These are phyloP conservation scores for Calonectria fujianensis DNA, from an alignment of 2,329 filamentous ascomycete genomes.

Conservation along the genomic window DNA sequence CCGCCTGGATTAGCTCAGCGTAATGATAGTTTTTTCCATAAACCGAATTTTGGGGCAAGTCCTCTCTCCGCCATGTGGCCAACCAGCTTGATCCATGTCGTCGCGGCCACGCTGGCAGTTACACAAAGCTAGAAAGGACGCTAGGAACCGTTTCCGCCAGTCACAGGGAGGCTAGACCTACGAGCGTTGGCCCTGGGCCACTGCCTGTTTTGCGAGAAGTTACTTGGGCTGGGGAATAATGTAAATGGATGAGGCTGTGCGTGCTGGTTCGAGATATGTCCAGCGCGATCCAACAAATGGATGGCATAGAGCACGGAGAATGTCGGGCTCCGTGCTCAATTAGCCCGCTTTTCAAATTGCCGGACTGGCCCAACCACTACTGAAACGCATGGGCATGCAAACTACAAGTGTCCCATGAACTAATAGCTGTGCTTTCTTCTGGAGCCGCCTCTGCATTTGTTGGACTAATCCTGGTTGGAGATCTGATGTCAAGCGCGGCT, in stretches of 20 bases:
- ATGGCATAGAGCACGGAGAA: neutral
- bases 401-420: neutral
- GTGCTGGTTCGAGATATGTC: neutral
- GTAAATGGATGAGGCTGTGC: neutral
- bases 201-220: neutral
- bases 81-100: neutral
- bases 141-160: neutral
- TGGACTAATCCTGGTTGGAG: constrained; percentile 12
- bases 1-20: neutral
- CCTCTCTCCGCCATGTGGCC: constrained; percentile 14
- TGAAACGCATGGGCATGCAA: neutral
- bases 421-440: constrained; percentile 14
- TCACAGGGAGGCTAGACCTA: neutral
- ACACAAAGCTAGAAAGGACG: constrained; percentile 1
- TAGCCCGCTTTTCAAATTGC: neutral
- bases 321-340: neutral
- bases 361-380: neutral
- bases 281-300: neutral
- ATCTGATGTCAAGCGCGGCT: constrained; percentile 24
- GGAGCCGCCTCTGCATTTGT: neutral
- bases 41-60: neutral
- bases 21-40: neutral
- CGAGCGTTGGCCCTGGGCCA: neutral
- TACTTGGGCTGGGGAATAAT: too few relatives aligned
- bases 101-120: constrained; percentile 1